Evolutionary conservation across 108 stramenopile genomes (phyloP), one percentile per base, ranked within the genome.

Genomic region (Skeletonema costatum): DNA sequence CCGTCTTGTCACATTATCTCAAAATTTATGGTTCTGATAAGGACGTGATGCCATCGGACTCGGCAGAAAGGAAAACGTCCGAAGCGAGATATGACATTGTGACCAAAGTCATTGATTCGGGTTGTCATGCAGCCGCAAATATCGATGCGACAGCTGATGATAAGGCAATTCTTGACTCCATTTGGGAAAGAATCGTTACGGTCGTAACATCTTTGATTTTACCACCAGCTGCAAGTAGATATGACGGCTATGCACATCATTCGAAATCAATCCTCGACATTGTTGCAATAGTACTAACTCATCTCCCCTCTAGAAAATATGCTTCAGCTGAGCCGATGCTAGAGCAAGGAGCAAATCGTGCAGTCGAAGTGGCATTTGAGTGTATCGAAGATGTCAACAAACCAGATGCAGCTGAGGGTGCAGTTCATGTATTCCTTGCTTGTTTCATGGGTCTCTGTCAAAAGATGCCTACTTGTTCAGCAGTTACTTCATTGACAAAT

Each of bases 371-470:
- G 29, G 81, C 81, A 30, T 75, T 81, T 61, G 70, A 65, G 33
- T 71, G 69, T 17, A 53, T 60, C 32, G 64, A 69, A 38, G 68
- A 38, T 29, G 36, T 17, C 6, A 56, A 70, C 56, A 51, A 63
- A 11, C 63, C 73, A 14, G 17, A 32, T 32, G 67, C 72, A 13
- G 56, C 83, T 14, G 83, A 74, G 50, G 71, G 66, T 51, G 68
- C 73, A 25, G 56, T 74, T 35, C 74, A 82, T 44, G 60, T 91
- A 14, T 87, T 89, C 68, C 74, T 77, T 32, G 88, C 87, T 19
- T 89, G 88, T 68, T 83, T 89, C 64, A 70, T 68, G 67, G 88
- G 87, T 39, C 79, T 89, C 3, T 88, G 87, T 60, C 70, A 80
- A 56, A 64, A 83, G 19, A 75, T 85, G 35, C 85, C 90, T 64